Evolutionary conservation across 345 rosid species (phyloP).

Genomic region (Chamaenerion angustifolium): DNA sequence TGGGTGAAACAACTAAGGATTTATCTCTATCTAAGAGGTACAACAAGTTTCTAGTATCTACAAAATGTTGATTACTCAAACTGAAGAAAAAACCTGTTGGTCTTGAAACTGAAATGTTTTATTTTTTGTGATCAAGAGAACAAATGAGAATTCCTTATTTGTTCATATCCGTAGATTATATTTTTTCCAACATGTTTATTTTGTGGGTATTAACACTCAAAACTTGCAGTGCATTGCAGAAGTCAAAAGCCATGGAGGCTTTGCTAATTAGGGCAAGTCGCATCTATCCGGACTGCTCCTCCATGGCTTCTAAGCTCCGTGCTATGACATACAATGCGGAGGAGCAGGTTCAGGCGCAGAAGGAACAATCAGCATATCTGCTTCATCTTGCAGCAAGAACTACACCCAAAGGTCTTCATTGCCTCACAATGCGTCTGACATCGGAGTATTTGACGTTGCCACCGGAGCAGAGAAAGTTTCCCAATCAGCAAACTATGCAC

Average conservation of each 20-base stretch:
- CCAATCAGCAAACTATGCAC: constrained; percentile 36
- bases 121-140: too few relatives aligned
- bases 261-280: constrained; percentile 43
- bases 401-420: constrained; percentile 87
- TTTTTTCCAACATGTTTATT: constrained; percentile 1
- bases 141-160: too few relatives aligned
- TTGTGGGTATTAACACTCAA: constrained; percentile 13
- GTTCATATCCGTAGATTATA: neutral
- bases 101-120: too few relatives aligned
- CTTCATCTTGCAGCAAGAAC: constrained; percentile 79
- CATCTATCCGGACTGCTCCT: constrained; percentile 48
- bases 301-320: constrained; percentile 54
- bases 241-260: constrained; percentile 47
- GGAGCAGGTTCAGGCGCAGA: constrained; percentile 58
- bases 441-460: constrained; percentile 53
- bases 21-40: constrained; percentile 72
- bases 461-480: constrained; percentile 57
- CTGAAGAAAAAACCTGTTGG: neutral
- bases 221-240: constrained; percentile 54
- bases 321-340: constrained; percentile 65
- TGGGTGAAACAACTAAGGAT: constrained; percentile 50
- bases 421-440: constrained; percentile 81
- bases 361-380: constrained; percentile 50
- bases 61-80: neutral
- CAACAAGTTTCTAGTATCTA: neutral